Conservation (phyloP, 2,329 filamentous ascomycete species). For the Trichoderma afroharzianum region DNA sequence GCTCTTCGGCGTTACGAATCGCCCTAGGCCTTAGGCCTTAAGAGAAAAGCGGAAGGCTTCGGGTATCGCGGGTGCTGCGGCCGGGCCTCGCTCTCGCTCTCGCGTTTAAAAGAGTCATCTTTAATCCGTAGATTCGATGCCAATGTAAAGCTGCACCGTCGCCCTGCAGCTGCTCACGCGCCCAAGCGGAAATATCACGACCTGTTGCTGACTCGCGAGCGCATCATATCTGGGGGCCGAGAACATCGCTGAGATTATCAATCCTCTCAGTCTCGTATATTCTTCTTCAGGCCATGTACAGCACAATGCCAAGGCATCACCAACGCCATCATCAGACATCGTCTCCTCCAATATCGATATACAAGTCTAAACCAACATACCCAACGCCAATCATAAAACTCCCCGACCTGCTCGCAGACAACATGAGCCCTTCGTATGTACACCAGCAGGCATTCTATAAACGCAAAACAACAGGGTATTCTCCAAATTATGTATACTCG, state of each 20-base stretch:
- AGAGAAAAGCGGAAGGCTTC: background rate
- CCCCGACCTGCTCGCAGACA: background rate
- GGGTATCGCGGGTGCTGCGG: conserved; percentile 2
- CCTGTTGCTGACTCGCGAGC: background rate
- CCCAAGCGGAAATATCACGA: background rate
- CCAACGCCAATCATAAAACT: background rate
- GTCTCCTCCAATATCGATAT: background rate
- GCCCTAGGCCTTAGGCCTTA: background rate
- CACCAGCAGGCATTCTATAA: conserved; percentile 7
- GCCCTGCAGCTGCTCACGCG: background rate
- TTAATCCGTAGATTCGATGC: background rate
- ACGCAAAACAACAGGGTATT: conserved; percentile 6
- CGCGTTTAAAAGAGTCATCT: background rate
- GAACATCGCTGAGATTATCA: background rate
- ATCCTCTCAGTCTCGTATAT: background rate
- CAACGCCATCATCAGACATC: background rate
- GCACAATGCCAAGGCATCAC: background rate
- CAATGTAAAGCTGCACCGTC: background rate
- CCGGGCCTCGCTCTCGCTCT: background rate
- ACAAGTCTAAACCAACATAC: background rate
- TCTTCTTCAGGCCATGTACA: background rate
- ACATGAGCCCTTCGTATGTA: background rate
- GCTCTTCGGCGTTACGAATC: background rate
- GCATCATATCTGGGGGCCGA: background rate
- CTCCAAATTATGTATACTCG: background rate